These are phyloP conservation scores for Ilyonectria mors-panacis DNA, from an alignment of 2,329 filamentous ascomycete genomes.

Conservation along the genomic window DNA sequence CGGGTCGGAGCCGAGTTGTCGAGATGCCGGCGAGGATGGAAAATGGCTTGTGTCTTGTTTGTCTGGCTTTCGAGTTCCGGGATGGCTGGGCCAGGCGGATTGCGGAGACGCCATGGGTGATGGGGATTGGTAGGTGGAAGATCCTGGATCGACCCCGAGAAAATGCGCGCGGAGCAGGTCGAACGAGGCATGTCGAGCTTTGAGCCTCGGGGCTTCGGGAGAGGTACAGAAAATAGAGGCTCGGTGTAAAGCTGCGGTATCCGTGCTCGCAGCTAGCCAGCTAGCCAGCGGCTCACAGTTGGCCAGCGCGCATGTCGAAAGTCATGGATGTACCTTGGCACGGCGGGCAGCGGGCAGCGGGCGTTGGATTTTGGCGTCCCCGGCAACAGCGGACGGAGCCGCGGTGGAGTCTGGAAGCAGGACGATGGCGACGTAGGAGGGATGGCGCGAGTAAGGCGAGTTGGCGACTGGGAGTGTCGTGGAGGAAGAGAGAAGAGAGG, in stretches of 20 bases:
- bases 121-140: conserved; percentile 27
- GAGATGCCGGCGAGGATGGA: conserved; percentile 26
- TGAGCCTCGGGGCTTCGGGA: conserved; percentile 21
- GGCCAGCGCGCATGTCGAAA: conserved; percentile 7
- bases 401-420: conserved; percentile 29
- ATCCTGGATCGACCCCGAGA: conserved; percentile 26
- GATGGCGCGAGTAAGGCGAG: conserved; percentile 25
- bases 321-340: conserved; percentile 21
- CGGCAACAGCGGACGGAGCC: conserved; percentile 30
- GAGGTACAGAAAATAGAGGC: conserved; percentile 19
- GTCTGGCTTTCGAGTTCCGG: conserved; percentile 15
- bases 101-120: conserved; percentile 33
- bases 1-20: conserved; percentile 32
- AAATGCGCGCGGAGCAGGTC: conserved; percentile 35
- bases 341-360: conserved; percentile 8
- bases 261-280: conserved; percentile 9
- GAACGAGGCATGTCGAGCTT: conserved; percentile 26
- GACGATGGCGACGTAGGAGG: conserved; percentile 19
- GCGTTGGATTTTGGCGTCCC: conserved; percentile 24
- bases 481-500: background rate
- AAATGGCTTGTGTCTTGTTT: conserved; percentile 8
- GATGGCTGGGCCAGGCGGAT: conserved; percentile 25
- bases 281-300: conserved; percentile 7
- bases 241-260: conserved; percentile 5
- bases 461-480: background rate